Conservation (phyloP, 1,284 basidiomycete genomes). For the Sporisorium sorghi region DNA sequence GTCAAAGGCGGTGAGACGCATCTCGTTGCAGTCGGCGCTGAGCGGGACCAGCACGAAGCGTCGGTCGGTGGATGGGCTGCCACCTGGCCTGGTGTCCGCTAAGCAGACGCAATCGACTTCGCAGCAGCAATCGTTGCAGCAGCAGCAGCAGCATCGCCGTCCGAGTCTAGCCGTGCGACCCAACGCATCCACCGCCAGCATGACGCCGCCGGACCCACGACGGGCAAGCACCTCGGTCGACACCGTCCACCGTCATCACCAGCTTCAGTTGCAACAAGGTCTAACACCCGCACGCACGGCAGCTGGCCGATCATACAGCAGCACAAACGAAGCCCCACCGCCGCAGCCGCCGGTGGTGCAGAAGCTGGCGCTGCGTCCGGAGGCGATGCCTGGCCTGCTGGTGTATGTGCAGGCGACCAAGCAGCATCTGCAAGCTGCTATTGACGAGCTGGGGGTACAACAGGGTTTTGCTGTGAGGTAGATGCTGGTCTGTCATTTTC, state of each 20-base stretch:
- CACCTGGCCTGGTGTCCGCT: not conserved
- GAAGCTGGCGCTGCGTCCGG: conserved; percentile 52
- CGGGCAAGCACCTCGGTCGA: conserved; percentile 32
- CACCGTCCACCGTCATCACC: conserved; percentile 7
- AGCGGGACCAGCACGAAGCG: conserved; percentile 6
- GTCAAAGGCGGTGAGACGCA: conserved; percentile 8
- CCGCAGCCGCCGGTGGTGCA: conserved; percentile 22
- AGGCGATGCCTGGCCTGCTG: conserved; percentile 56
- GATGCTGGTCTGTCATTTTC: not conserved
- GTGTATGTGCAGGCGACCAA: conserved; percentile 54
- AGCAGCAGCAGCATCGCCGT: conserved; percentile 8
- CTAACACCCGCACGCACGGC: not conserved
- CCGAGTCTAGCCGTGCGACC: conserved; percentile 5
- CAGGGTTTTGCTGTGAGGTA: not conserved
- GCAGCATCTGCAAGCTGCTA: conserved; percentile 45
- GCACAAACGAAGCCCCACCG: conserved; percentile 7
- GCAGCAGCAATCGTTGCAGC: not conserved
- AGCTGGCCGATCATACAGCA: conserved; percentile 11
- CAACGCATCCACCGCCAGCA: not conserved
- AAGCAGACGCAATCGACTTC: not conserved
- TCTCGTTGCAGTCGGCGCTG: conserved; percentile 21
- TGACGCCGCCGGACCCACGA: not conserved
- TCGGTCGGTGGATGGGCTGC: conserved; percentile 8
- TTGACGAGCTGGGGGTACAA: conserved; percentile 24
- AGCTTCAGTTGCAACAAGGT: conserved; percentile 5